Conservation (phyloP, 768 basidiomycete genomes). For the Mycena floridula region DNA sequence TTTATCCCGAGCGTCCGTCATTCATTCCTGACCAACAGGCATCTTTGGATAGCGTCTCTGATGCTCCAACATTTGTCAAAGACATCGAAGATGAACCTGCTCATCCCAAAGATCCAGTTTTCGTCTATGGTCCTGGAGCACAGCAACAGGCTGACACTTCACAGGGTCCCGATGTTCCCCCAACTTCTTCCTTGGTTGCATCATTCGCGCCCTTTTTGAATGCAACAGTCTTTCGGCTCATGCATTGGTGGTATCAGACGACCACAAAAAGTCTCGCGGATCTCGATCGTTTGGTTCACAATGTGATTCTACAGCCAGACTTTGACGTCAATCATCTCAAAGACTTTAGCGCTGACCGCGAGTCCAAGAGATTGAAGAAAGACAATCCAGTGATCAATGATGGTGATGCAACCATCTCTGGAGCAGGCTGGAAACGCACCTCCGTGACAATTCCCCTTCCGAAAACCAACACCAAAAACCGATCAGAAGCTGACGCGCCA, state of each 20-base stretch:
- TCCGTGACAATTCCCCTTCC: constrained; percentile 13
- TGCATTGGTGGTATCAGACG: constrained; percentile 17
- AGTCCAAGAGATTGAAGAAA: constrained; percentile 11
- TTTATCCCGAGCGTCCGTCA: constrained; percentile 2
- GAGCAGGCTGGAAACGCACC: constrained; percentile 7
- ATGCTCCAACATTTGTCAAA: neutral
- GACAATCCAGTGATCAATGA: neutral
- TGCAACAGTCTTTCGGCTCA: constrained; percentile 12
- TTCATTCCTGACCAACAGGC: neutral
- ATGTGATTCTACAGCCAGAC: constrained; percentile 10
- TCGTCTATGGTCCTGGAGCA: neutral
- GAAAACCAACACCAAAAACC: constrained; percentile 3
- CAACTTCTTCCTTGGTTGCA: neutral
- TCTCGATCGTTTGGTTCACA: constrained; percentile 7
- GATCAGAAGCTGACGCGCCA: constrained; percentile 10
- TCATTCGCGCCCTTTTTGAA: constrained; percentile 11
- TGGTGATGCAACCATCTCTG: neutral
- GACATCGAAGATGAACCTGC: neutral
- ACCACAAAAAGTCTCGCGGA: constrained; percentile 12
- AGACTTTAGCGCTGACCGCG: constrained; percentile 8
- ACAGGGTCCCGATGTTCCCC: too few relatives aligned
- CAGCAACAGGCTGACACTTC: too few relatives aligned
- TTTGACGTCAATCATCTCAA: constrained; percentile 10
- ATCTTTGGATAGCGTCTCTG: neutral
- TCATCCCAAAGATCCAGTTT: neutral